Base-by-base conservation (phyloP, 1,139 yeast species). In the Geotrichum siamense region DNA sequence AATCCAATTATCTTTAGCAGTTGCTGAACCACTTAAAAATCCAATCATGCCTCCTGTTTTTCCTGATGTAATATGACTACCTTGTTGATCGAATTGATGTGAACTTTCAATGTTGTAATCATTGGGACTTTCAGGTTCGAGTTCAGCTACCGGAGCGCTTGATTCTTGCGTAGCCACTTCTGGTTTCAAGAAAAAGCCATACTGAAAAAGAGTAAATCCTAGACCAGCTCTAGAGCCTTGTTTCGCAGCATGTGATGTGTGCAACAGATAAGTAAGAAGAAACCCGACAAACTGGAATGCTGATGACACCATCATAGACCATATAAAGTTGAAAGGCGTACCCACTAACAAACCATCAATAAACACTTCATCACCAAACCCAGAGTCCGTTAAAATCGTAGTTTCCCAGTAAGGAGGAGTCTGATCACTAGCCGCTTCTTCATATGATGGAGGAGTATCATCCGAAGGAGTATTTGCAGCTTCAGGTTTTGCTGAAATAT, bases 341-440 rank as follows among this genome's bases (percentile, higher is more conserved):
- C 98, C 99, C n/a, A 89, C 97, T 0, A 98, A 97, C 52, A 93
- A 69, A 0, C 97, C 97, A 54, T 91, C 96, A 32, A 93, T 89
- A 62, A 86, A 86, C 32, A 91, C 81, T 61, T 89, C 97, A 60
- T 91, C 96, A 46, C 81, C 83, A 52, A 61, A 56, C 48, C 87
- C 86, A 15, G 89, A 86, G 17, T 33, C 37, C 1, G 94, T 78
- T 59, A 87, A 75, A 44, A 89, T 80, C 0, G 94, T 79, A 13
- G 87, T 77, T 61, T 93, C 98, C 94, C 96, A 93, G 62, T 93
- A 93, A 37, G 95, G 95, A 0, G 99, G 99, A 0, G 94, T 78
- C 19, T 94, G 77, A 62, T 91, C 99, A 2, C 91, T 84, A 0
- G 96, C 89, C 0, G 96, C 97, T 58, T 89, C 96, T 49, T 85